phyloP scores from a whole-genome alignment of 2,329 filamentous ascomycete genomes.

The Neonectria faginata region DNA sequence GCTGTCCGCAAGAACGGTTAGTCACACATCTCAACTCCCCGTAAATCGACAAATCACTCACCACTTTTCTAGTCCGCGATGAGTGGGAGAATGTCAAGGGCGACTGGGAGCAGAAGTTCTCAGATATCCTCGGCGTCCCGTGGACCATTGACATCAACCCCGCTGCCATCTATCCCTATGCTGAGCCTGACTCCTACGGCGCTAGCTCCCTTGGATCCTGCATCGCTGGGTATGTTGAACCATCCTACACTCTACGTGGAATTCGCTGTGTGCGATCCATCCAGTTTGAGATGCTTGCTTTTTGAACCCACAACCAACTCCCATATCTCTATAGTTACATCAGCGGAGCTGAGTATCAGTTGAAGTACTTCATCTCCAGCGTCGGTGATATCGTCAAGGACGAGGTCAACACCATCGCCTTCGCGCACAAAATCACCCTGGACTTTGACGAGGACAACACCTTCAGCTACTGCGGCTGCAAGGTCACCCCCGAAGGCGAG shows the following conservation, averaged over 20 bases:
- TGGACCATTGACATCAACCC: slow-evolving; percentile 65
- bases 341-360: slow-evolving; percentile 53
- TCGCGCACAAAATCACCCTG: slow-evolving; percentile 58
- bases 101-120: slow-evolving; percentile 58
- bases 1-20: slow-evolving; percentile 64
- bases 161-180: slow-evolving; percentile 60
- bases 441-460: slow-evolving; percentile 58
- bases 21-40: slow-evolving; percentile 20
- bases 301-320: neutral
- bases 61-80: slow-evolving; percentile 59
- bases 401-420: slow-evolving; percentile 62
- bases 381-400: slow-evolving; percentile 54
- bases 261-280: neutral
- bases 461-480: slow-evolving; percentile 58
- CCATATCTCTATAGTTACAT: slow-evolving; percentile 55
- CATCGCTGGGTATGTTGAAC: slow-evolving; percentile 53
- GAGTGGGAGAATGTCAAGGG: slow-evolving; percentile 62
- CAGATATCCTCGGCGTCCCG: slow-evolving; percentile 56
- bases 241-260: neutral
- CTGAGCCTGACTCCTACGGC: slow-evolving; percentile 54
- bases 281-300: neutral
- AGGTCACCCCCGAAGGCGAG: slow-evolving; percentile 56
- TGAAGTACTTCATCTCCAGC: slow-evolving; percentile 53
- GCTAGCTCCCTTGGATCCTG: slow-evolving; percentile 58
- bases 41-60: neutral